Evolutionary conservation across 2,329 filamentous ascomycete species (phyloP).

Genomic region (Grosmannia serpens): DNA sequence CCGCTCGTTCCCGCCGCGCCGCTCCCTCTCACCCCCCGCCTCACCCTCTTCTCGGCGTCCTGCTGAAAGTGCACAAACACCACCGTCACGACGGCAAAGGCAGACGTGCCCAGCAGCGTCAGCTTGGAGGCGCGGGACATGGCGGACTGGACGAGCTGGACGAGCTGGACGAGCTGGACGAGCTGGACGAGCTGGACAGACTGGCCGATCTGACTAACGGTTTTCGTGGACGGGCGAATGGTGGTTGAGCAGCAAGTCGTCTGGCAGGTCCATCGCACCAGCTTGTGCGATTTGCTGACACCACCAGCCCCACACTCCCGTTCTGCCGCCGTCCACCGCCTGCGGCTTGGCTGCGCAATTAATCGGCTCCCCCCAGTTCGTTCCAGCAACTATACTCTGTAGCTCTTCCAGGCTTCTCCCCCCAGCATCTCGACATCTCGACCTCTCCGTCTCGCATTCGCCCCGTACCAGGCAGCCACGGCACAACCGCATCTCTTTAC

Average conservation of each 20-base stretch:
- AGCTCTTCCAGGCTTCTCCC: background rate
- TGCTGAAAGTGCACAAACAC: conserved; percentile 85
- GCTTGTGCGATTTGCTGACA: background rate
- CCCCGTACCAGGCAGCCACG: no score
- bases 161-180: no score
- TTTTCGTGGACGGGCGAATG: no score
- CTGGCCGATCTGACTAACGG: no score
- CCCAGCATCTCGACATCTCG: no score
- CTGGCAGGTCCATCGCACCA: no score
- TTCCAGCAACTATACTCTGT: no score
- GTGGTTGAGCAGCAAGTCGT: no score
- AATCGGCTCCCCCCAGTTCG: conserved; percentile 1
- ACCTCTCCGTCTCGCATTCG: no score
- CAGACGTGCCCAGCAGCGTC: conserved; percentile 66
- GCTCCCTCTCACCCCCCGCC: background rate
- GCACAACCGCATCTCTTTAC: no score
- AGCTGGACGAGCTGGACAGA: no score
- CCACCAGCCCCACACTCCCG: background rate
- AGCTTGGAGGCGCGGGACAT: conserved; percentile 91
- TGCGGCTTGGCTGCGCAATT: conserved; percentile 8
- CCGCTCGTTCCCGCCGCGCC: background rate
- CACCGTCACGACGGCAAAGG: conserved; percentile 66
- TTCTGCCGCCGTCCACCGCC: conserved; percentile 10
- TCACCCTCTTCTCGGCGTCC: conserved; percentile 63
- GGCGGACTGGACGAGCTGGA: no score